Conservation (phyloP, 2,329 filamentous ascomycete species). For the Rutstroemia sp. region DNA sequence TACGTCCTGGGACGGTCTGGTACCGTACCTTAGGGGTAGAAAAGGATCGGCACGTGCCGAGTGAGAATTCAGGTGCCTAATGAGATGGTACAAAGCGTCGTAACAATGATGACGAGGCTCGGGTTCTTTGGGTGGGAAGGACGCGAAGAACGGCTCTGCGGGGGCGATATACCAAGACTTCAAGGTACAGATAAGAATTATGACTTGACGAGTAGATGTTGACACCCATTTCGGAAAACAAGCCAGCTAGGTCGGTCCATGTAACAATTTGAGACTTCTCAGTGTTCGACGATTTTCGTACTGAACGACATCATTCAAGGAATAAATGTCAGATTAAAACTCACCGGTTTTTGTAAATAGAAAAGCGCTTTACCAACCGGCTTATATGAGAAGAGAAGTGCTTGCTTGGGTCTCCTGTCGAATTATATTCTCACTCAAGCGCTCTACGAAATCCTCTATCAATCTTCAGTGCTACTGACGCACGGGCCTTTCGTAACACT, state of each 20-base stretch:
- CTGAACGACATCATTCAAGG: too few species aligned
- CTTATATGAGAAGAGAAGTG: too few species aligned
- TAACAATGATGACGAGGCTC: slow-evolving; percentile 7
- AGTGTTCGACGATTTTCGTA: neutral
- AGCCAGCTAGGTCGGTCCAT: too few species aligned
- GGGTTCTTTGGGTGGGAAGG: neutral
- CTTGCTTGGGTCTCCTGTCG: neutral
- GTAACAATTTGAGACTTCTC: neutral
- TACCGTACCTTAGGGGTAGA: neutral
- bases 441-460: too few species aligned
- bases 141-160: neutral
- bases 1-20: too few species aligned
- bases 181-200: neutral
- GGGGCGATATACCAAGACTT: neutral
- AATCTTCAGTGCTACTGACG: neutral
- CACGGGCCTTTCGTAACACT: slow-evolving; percentile 4
- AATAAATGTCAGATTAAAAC: too few species aligned
- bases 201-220: neutral
- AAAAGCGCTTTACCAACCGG: neutral
- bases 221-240: neutral
- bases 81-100: slow-evolving; percentile 1
- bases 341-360: neutral
- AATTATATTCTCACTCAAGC: neutral
- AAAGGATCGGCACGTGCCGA: slow-evolving; percentile 6
- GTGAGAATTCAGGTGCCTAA: slow-evolving; percentile 1